Percentiles rank a stretch among this genome's conserved stretches.
Evolutionary conservation across 768 basidiomycete genomes (phyloP).

Genomic region (Pulveroboletus sp.): DNA sequence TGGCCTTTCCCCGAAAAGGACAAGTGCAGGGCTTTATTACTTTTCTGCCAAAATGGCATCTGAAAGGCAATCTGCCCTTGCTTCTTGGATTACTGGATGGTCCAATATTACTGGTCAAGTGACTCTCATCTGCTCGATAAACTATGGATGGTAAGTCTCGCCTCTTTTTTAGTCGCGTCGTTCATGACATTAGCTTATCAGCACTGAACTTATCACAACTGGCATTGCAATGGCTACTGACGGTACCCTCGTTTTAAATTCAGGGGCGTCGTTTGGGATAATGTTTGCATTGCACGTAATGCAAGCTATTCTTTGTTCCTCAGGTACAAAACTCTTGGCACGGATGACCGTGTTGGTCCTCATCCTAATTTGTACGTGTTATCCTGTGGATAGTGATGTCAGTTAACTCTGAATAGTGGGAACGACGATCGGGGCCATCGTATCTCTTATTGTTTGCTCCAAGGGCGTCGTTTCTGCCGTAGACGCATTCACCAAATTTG

Average conservation of each 20-base stretch:
- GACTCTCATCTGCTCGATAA: constrained; percentile 25
- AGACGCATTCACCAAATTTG: constrained; percentile 23
- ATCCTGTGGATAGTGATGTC: neutral
- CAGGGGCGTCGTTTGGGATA: constrained; percentile 24
- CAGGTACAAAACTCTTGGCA: constrained; percentile 21
- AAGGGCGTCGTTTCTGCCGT: constrained; percentile 13
- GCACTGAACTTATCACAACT: constrained; percentile 19
- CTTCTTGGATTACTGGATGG: constrained; percentile 30
- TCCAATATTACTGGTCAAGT: constrained; percentile 27
- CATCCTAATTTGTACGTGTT: constrained; percentile 15
- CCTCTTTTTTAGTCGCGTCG: neutral
- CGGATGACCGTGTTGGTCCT: constrained; percentile 18
- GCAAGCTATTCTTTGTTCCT: constrained; percentile 21
- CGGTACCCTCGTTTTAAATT: constrained; percentile 14
- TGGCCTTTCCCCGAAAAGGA: constrained; percentile 5
- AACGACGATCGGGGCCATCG: constrained; percentile 15
- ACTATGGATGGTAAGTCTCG: constrained; percentile 17
- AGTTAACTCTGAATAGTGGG: constrained; percentile 8
- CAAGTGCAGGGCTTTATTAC: constrained; percentile 28
- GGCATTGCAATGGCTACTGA: constrained; percentile 23
- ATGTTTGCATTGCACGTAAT: constrained; percentile 14
- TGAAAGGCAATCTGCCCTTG: constrained; percentile 22
- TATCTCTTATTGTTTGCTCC: constrained; percentile 20
- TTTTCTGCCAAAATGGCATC: constrained; percentile 29
- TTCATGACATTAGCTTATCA: constrained; percentile 3